phyloP scores from a whole-genome alignment of 495 filamentous ascomycete species.

The Neurospora africana region DNA sequence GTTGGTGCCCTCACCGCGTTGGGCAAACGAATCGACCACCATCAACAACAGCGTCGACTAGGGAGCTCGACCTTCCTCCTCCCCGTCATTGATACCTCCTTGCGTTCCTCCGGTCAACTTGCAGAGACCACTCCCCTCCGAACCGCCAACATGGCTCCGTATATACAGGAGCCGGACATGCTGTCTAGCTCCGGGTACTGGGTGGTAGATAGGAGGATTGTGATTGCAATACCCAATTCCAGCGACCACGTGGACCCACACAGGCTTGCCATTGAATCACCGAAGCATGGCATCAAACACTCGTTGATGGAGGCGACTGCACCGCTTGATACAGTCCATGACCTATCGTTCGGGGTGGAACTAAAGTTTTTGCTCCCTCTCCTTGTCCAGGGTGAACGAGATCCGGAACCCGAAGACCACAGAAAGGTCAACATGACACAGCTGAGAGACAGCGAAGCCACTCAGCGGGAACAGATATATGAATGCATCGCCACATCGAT shows the following conservation, averaged over 20 bases:
- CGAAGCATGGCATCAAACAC: not conserved
- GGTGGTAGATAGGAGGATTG: not conserved
- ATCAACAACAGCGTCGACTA: not conserved
- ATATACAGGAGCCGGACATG: not conserved
- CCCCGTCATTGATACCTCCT: not conserved
- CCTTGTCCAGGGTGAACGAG: not conserved
- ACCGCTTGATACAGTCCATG: not conserved
- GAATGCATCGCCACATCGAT: conserved; percentile 13
- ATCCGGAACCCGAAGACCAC: conserved; percentile 1
- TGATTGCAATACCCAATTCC: not conserved
- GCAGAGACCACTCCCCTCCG: not conserved
- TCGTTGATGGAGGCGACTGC: not conserved
- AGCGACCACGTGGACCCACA: not conserved
- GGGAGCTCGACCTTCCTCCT: not conserved
- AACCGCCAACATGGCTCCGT: not conserved
- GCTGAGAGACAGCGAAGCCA: not conserved
- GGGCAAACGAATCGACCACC: not conserved
- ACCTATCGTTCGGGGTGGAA: conserved; percentile 2
- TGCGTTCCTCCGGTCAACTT: not conserved
- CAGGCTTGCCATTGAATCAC: not conserved
- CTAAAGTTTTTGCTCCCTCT: conserved; percentile 9
- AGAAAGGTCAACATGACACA: not conserved
- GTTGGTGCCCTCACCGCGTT: not conserved
- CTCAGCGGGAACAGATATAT: conserved; percentile 4
- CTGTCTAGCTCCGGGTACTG: not conserved